A percentile compares a stretch with the other conserved stretches of the same genome.
phyloP scores from a whole-genome alignment of 2,329 filamentous ascomycete species.

The Fusarium incarnatum region DNA sequence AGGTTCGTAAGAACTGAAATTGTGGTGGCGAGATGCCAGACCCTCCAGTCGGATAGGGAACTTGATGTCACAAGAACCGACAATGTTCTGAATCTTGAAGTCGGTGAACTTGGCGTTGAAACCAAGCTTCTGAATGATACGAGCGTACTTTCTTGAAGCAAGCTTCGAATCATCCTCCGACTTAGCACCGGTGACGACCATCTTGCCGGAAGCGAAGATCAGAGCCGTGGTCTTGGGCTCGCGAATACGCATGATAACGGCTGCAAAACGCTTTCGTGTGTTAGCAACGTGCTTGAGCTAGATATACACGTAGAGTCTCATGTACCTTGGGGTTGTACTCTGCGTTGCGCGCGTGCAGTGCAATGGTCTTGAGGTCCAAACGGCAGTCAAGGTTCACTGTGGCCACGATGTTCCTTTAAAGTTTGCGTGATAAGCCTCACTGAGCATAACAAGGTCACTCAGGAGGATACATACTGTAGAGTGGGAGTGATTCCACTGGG shows the following conservation, averaged over 20 bases:
- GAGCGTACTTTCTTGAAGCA: conserved; percentile 95
- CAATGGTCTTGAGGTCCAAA: conserved; percentile 98
- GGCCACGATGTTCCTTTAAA: conserved; percentile 94
- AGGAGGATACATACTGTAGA: conserved; percentile 87
- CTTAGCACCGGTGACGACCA: conserved; percentile 98
- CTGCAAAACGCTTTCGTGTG: conserved; percentile 85
- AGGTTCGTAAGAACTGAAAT: conserved; percentile 99
- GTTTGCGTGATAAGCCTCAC: conserved; percentile 64
- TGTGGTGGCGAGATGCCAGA: conserved; percentile 95
- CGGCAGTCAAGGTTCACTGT: conserved; percentile 98
- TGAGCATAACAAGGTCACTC: conserved; percentile 51
- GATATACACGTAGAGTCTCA: conserved; percentile 45
- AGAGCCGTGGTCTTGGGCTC: conserved; percentile 98
- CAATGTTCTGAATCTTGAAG: conserved; percentile 99
- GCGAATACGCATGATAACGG: conserved; percentile 99
- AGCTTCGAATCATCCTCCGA: conserved; percentile 98
- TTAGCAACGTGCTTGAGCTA: conserved; percentile 47
- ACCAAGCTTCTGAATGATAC: conserved; percentile 99
- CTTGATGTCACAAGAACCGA: conserved; percentile 98
- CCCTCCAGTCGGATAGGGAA: conserved; percentile 98
- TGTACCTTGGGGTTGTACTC: conserved; percentile 98
- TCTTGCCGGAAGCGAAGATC: conserved; percentile 98
- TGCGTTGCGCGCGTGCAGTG: conserved; percentile 95
- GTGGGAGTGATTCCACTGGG: conserved; percentile 92
- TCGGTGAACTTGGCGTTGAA: conserved; percentile 99